A percentile compares a stretch with the other conserved stretches of the same genome.
Evolutionary conservation across 768 basidiomycete genomes (phyloP).

Genomic region (Gelatoporia subvermispora): DNA sequence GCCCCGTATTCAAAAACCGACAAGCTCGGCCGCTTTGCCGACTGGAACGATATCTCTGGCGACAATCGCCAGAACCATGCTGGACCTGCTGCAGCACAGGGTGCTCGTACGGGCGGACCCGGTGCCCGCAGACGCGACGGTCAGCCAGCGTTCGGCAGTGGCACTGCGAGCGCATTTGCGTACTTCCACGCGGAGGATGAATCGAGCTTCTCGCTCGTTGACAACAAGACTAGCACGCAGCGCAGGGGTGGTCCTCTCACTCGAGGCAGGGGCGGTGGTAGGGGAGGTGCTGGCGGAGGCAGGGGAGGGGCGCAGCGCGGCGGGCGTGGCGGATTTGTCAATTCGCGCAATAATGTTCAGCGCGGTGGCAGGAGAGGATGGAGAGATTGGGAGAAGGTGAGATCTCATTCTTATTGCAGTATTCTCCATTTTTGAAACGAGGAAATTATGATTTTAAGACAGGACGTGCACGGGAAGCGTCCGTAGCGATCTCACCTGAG

Average conservation of each 20-base stretch:
- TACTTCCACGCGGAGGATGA: slow-evolving; percentile 99
- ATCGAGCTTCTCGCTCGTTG: slow-evolving; percentile 92
- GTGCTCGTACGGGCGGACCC: slow-evolving; percentile 43
- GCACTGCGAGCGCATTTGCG: slow-evolving; percentile 86
- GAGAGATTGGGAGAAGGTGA: slow-evolving; percentile 94
- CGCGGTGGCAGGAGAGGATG: slow-evolving; percentile 70
- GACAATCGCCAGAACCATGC: slow-evolving; percentile 56
- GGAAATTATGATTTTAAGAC: slow-evolving; percentile 38
- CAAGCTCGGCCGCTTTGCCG: slow-evolving; percentile 95
- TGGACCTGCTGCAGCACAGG: slow-evolving; percentile 38
- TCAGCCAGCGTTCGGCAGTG: slow-evolving; percentile 84
- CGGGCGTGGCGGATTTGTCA: slow-evolving; percentile 31
- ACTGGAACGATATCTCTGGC: slow-evolving; percentile 84
- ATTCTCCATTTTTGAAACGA: background rate
- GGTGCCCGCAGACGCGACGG: slow-evolving; percentile 69
- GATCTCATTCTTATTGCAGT: slow-evolving; percentile 10
- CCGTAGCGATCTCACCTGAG: slow-evolving; percentile 84
- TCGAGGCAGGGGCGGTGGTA: slow-evolving; percentile 41
- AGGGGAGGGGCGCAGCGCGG: slow-evolving; percentile 40
- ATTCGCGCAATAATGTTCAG: slow-evolving; percentile 41
- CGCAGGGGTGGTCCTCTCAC: slow-evolving; percentile 66
- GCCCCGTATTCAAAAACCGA: slow-evolving; percentile 98
- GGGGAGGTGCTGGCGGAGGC: slow-evolving; percentile 31
- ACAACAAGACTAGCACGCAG: slow-evolving; percentile 70
- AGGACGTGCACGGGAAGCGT: slow-evolving; percentile 84